phyloP scores from a whole-genome alignment of 1,284 basidiomycete species.

The Fistulina hepatica region DNA sequence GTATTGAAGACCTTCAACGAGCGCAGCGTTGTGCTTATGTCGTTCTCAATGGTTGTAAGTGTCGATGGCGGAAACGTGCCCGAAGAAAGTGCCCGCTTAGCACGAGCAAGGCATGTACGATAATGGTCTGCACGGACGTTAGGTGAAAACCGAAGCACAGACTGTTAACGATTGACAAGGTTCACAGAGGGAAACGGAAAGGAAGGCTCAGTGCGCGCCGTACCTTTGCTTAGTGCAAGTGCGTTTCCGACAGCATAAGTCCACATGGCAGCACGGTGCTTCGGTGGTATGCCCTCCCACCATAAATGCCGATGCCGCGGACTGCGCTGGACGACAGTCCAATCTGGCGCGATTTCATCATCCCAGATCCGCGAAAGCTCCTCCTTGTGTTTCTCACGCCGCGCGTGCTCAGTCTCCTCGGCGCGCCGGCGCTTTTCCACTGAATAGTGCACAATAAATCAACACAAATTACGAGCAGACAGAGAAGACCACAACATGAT shows the following conservation, averaged over 20 bases:
- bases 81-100: slow-evolving; percentile 58
- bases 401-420: slow-evolving; percentile 1
- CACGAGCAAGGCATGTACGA: slow-evolving; percentile 61
- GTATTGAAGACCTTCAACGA: slow-evolving; percentile 80
- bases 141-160: slow-evolving; percentile 9
- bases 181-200: slow-evolving; percentile 9
- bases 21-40: slow-evolving; percentile 75
- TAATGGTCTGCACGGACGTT: slow-evolving; percentile 52
- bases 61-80: slow-evolving; percentile 68
- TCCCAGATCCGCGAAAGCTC: slow-evolving; percentile 69
- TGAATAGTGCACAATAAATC: slow-evolving; percentile 31
- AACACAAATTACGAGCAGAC: background rate
- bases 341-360: slow-evolving; percentile 71
- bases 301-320: slow-evolving; percentile 64
- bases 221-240: slow-evolving; percentile 80
- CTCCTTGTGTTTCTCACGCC: slow-evolving; percentile 58
- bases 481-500: slow-evolving; percentile 2
- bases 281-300: slow-evolving; percentile 88
- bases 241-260: slow-evolving; percentile 81
- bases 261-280: slow-evolving; percentile 83
- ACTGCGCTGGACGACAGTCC: slow-evolving; percentile 64
- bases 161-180: slow-evolving; percentile 11
- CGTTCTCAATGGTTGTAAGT: slow-evolving; percentile 66
- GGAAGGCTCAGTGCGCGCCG: slow-evolving; percentile 17
- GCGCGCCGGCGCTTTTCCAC: slow-evolving; percentile 51